Conservation (phyloP, 2,329 filamentous ascomycete species). For the Paecilomyces sp. region DNA sequence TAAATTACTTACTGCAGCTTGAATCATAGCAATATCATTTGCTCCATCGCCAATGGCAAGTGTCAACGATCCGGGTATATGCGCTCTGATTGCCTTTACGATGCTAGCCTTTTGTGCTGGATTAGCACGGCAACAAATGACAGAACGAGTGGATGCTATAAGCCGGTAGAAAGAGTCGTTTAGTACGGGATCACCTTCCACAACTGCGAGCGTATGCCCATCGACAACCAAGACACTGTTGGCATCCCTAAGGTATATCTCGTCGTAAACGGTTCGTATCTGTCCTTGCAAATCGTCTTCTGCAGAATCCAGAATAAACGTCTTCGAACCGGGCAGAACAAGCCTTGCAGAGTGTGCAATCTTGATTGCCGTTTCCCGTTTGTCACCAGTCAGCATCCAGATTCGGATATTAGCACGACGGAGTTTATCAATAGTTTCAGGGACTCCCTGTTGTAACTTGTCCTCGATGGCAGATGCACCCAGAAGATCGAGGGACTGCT, state of each 20-base stretch:
- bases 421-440: slow-evolving; percentile 78
- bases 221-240: slow-evolving; percentile 67
- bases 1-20: slow-evolving; percentile 52
- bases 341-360: slow-evolving; percentile 68
- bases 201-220: slow-evolving; percentile 62
- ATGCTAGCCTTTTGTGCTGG: slow-evolving; percentile 70
- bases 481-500: slow-evolving; percentile 63
- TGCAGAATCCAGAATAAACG: slow-evolving; percentile 62
- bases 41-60: slow-evolving; percentile 76
- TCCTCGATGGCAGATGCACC: slow-evolving; percentile 79
- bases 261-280: slow-evolving; percentile 54
- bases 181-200: slow-evolving; percentile 56
- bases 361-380: slow-evolving; percentile 79
- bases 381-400: slow-evolving; percentile 89
- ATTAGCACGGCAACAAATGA: slow-evolving; percentile 74
- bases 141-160: slow-evolving; percentile 63
- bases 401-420: slow-evolving; percentile 77
- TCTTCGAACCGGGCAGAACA: slow-evolving; percentile 61
- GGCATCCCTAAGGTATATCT: slow-evolving; percentile 45
- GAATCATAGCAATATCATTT: slow-evolving; percentile 83
- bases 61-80: slow-evolving; percentile 63
- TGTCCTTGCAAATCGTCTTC: slow-evolving; percentile 56
- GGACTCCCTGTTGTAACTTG: slow-evolving; percentile 75
- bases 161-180: slow-evolving; percentile 64
- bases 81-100: slow-evolving; percentile 62